Percentiles rank a stretch among this genome's conserved stretches.
Evolutionary conservation across 148 eudicot genomes (phyloP).

Genomic region (Drosera capensis): DNA sequence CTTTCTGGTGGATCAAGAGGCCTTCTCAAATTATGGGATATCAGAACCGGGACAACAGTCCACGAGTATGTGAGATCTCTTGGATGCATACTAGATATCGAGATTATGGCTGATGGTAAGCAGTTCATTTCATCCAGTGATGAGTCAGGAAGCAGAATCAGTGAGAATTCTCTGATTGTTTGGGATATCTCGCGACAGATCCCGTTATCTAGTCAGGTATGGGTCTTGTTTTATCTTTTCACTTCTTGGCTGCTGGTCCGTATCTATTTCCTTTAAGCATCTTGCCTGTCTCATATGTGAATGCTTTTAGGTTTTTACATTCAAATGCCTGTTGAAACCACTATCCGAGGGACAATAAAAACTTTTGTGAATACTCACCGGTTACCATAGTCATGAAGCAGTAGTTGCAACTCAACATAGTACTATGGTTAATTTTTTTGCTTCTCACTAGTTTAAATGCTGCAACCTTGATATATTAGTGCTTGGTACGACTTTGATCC

Average conservation of each 20-base stretch:
- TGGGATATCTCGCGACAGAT: slow-evolving; percentile 84
- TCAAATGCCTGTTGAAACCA: too few relatives aligned
- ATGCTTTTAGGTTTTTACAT: too few relatives aligned
- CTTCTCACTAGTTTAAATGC: too few relatives aligned
- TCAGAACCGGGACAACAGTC: slow-evolving; percentile 44
- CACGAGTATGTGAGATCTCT: slow-evolving; percentile 49
- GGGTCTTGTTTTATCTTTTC: background rate
- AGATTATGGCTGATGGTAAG: slow-evolving; percentile 48
- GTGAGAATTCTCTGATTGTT: slow-evolving; percentile 77
- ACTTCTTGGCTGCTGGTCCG: background rate
- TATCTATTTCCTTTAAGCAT: too few relatives aligned
- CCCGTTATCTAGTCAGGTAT: slow-evolving; percentile 86
- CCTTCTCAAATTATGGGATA: slow-evolving; percentile 68
- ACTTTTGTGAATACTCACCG: too few relatives aligned
- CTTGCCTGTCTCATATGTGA: too few relatives aligned
- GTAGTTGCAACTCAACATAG: too few relatives aligned
- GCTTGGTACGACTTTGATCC: too few relatives aligned
- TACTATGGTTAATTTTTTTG: too few relatives aligned
- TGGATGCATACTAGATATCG: slow-evolving; percentile 77
- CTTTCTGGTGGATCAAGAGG: slow-evolving; percentile 89
- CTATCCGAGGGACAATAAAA: too few relatives aligned
- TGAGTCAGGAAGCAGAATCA: slow-evolving; percentile 53
- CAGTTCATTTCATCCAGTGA: slow-evolving; percentile 81
- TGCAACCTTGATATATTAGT: too few relatives aligned
- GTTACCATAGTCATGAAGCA: too few relatives aligned